These are phyloP conservation scores for Metschnikowia lunata DNA, from an alignment of 805 yeast species.

Conservation along the genomic window DNA sequence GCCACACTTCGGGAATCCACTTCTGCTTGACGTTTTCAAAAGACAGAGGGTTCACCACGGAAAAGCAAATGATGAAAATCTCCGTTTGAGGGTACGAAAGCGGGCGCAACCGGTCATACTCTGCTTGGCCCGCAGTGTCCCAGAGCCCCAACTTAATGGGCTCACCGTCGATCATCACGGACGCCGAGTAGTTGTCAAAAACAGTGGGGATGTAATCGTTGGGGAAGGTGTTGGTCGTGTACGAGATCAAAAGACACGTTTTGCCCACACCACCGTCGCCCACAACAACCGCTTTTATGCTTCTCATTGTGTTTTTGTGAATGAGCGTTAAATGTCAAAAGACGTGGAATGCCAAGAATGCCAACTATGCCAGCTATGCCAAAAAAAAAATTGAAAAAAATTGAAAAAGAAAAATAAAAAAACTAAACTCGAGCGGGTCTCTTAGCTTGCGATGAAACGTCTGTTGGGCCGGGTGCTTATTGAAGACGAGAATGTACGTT, in stretches of 20 bases:
- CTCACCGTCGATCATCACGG: slow-evolving; percentile 75
- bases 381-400: no score
- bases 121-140: slow-evolving; percentile 97
- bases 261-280: slow-evolving; percentile 98
- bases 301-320: slow-evolving; percentile 46
- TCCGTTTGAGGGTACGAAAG: slow-evolving; percentile 90
- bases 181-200: slow-evolving; percentile 86
- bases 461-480: no score
- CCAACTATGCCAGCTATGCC: no score
- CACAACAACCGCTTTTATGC: slow-evolving; percentile 87
- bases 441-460: no score
- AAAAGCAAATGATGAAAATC: slow-evolving; percentile 80
- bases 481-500: no score
- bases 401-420: no score
- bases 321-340: no score
- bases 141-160: slow-evolving; percentile 82
- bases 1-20: slow-evolving; percentile 77
- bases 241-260: slow-evolving; percentile 80
- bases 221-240: slow-evolving; percentile 90
- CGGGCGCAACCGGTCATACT: slow-evolving; percentile 85
- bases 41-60: slow-evolving; percentile 75
- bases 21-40: slow-evolving; percentile 77
- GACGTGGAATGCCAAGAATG: no score
- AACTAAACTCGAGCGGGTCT: no score
- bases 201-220: slow-evolving; percentile 93